phyloP scores from a whole-genome alignment of 2,329 filamentous ascomycete species.

The Claviceps africana region DNA sequence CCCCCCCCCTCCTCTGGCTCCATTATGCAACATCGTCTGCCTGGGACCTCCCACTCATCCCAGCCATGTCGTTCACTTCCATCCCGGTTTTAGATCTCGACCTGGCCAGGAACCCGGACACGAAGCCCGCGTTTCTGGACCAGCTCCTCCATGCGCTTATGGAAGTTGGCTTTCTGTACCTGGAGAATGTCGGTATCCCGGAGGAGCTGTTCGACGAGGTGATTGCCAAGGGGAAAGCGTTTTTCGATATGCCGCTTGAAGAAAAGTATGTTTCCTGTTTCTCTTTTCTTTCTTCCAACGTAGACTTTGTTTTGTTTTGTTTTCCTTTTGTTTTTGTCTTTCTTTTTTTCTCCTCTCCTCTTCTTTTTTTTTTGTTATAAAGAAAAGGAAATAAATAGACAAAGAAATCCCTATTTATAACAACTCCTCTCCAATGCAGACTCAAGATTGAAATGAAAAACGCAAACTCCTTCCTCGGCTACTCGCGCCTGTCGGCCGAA shows the following conservation, averaged over 20 bases:
- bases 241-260: conserved; percentile 62
- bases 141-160: conserved; percentile 63
- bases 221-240: conserved; percentile 51
- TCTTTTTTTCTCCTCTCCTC: background rate
- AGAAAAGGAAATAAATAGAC: background rate
- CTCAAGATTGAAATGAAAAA: conserved; percentile 61
- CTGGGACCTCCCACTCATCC: background rate
- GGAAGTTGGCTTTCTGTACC: conserved; percentile 78
- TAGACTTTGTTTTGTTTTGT: background rate
- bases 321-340: background rate
- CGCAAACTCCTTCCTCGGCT: conserved; percentile 56
- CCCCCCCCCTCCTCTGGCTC: background rate
- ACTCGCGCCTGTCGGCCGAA: conserved; percentile 51
- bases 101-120: conserved; percentile 44
- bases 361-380: background rate
- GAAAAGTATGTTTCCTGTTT: conserved; percentile 46
- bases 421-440: conserved; percentile 19
- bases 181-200: conserved; percentile 64
- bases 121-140: conserved; percentile 58
- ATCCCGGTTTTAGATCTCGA: conserved; percentile 70
- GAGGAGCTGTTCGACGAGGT: conserved; percentile 51
- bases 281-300: background rate
- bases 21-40: too few species aligned
- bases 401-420: background rate
- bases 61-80: conserved; percentile 53